Evolutionary conservation across 2,329 filamentous ascomycete species (phyloP).

Genomic region (Penicillium aurantiogriseum): DNA sequence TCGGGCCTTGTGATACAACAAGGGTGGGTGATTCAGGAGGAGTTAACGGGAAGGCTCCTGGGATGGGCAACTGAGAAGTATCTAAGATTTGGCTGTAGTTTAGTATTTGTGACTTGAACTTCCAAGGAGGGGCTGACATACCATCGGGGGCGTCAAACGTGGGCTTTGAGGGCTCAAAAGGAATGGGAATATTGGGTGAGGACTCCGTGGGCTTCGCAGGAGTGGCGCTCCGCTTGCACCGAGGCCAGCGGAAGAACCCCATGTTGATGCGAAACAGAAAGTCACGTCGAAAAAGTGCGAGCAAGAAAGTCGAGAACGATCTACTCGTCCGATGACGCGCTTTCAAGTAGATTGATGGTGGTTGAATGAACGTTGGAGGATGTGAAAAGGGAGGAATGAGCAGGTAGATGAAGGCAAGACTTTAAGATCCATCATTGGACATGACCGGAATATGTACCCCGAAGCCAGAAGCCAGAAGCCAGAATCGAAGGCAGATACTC

Average conservation of each 20-base stretch:
- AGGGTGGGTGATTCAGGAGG: slow-evolving; percentile 17
- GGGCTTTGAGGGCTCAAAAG: background rate
- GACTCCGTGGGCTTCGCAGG: background rate
- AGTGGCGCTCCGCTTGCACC: slow-evolving; percentile 1
- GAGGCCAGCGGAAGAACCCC: slow-evolving; percentile 10
- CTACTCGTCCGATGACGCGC: slow-evolving; percentile 11
- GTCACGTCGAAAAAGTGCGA: background rate
- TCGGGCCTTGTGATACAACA: slow-evolving; percentile 1
- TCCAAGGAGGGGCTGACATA: background rate
- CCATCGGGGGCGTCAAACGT: background rate
- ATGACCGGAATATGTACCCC: slow-evolving; percentile 6
- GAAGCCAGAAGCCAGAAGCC: background rate
- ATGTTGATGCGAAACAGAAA: background rate
- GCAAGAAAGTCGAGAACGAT: background rate
- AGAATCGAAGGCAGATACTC: background rate
- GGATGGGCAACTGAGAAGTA: slow-evolving; percentile 6
- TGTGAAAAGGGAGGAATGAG: background rate
- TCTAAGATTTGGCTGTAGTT: background rate
- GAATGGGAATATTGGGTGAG: background rate
- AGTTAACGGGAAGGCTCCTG: slow-evolving; percentile 20
- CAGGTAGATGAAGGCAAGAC: background rate
- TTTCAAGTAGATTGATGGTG: background rate
- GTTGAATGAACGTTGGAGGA: slow-evolving; percentile 1
- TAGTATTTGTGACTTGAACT: background rate
- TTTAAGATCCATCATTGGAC: slow-evolving; percentile 17